Base-by-base conservation (phyloP, 257 asterid species). In the Fraxinus cuspidata region DNA sequence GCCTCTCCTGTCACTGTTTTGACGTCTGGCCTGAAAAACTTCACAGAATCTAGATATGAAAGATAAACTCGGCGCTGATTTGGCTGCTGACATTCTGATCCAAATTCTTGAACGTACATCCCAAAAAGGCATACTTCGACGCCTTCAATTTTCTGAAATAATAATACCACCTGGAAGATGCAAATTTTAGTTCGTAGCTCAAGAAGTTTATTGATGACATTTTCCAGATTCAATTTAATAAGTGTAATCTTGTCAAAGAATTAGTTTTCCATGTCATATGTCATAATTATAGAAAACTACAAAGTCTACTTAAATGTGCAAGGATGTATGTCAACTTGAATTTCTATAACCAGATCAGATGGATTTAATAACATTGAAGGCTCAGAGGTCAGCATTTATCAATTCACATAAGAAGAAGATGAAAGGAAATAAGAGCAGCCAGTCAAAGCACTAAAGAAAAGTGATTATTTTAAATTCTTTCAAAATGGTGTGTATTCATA, bases 31-130 rank as follows among this genome's bases (percentile, higher is more conserved):
- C 98, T 88, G 94, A 96, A 96, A 89, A 93, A 96, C 92, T 96
- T 96, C 73, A 96, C 99, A 40, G 98, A 96, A 88, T 93, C 99
- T 78, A 96, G 90, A 87, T 96, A 96, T 35, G 99, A 92, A 53
- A 96, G 96, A 89, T 96, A 96, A 81, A 93, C 99, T 35, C 97
- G 90, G 21, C 99, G 93, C 84, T 93, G 97, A 89, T 96, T 96
- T 71, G 99, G 97, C 79, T 90, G 97, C 80, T 78, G 88, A 77
- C 97, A 93, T 85, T 96, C 99, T 35, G 99, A 87, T 85, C 98
- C 99, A 74, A 93, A 96, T 88, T 96, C 99, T 89, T 96, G 99
- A 77, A 96, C 96, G 74, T 93, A 96, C 99, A 96, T 93, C 84
- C 98, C 98, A 79, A 93, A 96, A 68, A 96, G 87, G 89, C 99